Percentiles rank a stretch among this genome's conserved stretches.
Conservation (phyloP, 352 stramenopile genomes). For the Globisporangium radiosum region DNA sequence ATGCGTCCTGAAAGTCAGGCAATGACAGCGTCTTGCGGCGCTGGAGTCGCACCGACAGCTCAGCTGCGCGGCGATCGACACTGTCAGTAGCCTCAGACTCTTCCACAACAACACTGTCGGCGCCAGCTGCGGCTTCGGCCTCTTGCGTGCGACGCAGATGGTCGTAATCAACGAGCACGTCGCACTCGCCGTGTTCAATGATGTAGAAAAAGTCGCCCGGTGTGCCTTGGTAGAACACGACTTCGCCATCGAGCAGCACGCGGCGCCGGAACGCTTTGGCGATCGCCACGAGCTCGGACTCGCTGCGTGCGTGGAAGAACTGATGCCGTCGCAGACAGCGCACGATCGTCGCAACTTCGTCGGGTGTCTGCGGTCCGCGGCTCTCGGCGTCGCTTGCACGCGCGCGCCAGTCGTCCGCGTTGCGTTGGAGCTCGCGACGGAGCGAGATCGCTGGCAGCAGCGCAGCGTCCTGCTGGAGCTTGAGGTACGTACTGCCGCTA, state of each 20-base stretch:
- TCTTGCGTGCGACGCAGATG: slow-evolving; percentile 41
- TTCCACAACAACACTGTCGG: neutral
- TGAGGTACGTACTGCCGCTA: slow-evolving; percentile 44
- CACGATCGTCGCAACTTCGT: slow-evolving; percentile 48
- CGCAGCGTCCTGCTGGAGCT: slow-evolving; percentile 66
- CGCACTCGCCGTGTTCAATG: slow-evolving; percentile 65
- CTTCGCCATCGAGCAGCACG: slow-evolving; percentile 45
- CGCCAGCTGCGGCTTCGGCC: slow-evolving; percentile 12
- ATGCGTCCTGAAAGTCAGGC: slow-evolving; percentile 62
- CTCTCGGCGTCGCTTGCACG: slow-evolving; percentile 24
- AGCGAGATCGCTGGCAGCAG: slow-evolving; percentile 73
- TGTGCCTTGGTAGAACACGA: slow-evolving; percentile 82
- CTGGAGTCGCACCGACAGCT: slow-evolving; percentile 23
- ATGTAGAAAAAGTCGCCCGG: slow-evolving; percentile 80
- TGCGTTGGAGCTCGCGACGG: slow-evolving; percentile 26
- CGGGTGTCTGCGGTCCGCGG: slow-evolving; percentile 21
- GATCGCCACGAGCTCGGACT: slow-evolving; percentile 52
- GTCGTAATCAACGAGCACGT: slow-evolving; percentile 83
- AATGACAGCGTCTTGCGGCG: slow-evolving; percentile 68
- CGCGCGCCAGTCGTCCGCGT: slow-evolving; percentile 21
- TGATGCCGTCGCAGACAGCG: slow-evolving; percentile 66
- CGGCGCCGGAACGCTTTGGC: slow-evolving; percentile 55
- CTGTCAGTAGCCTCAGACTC: too few species aligned
- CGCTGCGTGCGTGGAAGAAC: slow-evolving; percentile 74
- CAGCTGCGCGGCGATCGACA: too few species aligned